Percentiles rank a stretch among this genome's conserved stretches.
Evolutionary conservation across 164 flowering plant species (phyloP).

Genomic region (Cinnamomum chago): DNA sequence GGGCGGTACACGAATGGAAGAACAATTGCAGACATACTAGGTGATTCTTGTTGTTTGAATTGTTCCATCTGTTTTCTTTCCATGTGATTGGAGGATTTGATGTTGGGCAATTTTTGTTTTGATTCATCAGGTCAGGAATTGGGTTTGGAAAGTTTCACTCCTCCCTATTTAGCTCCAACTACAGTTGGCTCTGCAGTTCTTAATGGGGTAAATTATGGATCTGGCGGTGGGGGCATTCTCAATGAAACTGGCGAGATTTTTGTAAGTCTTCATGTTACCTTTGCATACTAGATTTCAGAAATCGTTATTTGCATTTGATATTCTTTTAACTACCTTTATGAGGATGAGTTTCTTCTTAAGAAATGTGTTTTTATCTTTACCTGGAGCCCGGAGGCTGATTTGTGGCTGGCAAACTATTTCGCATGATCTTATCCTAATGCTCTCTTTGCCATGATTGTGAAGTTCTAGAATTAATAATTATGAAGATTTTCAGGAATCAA

Average conservation of each 20-base stretch:
- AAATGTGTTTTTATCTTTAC: neutral
- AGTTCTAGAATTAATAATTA: too few relatives aligned
- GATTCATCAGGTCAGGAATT: constrained; percentile 40
- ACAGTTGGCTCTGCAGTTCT: constrained; percentile 38
- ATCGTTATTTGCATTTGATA: neutral
- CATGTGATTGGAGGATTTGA: neutral
- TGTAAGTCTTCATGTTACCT: constrained; percentile 22
- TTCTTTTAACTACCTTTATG: neutral
- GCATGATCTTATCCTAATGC: neutral
- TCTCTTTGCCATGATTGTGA: neutral
- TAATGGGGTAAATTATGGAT: constrained; percentile 59
- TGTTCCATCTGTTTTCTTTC: neutral
- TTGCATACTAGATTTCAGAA: neutral
- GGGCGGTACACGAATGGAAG: constrained; percentile 78
- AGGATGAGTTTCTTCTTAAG: neutral
- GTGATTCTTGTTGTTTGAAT: constrained; percentile 22
- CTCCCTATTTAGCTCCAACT: constrained; percentile 56
- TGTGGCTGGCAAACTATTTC: neutral
- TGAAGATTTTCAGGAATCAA: neutral
- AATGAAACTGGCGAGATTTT: constrained; percentile 38
- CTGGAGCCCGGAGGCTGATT: neutral
- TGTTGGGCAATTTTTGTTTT: constrained; percentile 1
- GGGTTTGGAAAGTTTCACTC: constrained; percentile 32
- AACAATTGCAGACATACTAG: constrained; percentile 64
- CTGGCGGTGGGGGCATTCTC: constrained; percentile 59